phyloP scores from a whole-genome alignment of 768 basidiomycete species.

The Kwoniella sp. region DNA sequence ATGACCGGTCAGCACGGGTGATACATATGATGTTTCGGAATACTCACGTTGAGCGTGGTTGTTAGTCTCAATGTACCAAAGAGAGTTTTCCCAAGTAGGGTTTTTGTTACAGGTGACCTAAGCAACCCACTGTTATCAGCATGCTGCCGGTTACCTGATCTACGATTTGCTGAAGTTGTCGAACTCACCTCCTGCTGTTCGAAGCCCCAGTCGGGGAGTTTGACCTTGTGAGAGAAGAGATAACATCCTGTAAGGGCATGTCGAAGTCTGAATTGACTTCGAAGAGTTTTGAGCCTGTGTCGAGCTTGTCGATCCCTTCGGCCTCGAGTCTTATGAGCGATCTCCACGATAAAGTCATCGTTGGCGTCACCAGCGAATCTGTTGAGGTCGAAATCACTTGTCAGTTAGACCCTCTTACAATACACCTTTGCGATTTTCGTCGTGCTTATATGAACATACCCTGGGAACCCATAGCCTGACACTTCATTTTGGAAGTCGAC shows the following conservation, averaged over 20 bases:
- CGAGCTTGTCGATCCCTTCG: conserved; percentile 63
- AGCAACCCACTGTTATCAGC: not conserved
- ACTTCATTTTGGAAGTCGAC: conserved; percentile 99
- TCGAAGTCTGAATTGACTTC: conserved; percentile 77
- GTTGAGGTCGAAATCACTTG: conserved; percentile 1
- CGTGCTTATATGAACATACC: conserved; percentile 44
- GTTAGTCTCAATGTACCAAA: conserved; percentile 93
- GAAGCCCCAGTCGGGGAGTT: conserved; percentile 94
- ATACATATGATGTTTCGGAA: not conserved
- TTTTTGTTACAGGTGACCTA: conserved; percentile 95
- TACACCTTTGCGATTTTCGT: not conserved
- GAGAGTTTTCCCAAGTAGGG: conserved; percentile 79
- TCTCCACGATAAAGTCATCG: conserved; percentile 84
- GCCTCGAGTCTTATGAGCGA: conserved; percentile 65
- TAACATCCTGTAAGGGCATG: conserved; percentile 91
- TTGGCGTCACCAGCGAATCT: conserved; percentile 81
- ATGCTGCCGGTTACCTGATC: too few relatives aligned
- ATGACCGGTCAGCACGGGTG: too few relatives aligned
- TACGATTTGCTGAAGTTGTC: not conserved
- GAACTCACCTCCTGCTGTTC: conserved; percentile 85
- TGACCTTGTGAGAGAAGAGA: conserved; percentile 96
- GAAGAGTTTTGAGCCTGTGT: conserved; percentile 73
- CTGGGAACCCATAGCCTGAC: conserved; percentile 84
- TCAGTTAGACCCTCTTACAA: not conserved
- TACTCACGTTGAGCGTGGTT: conserved; percentile 70